Base-by-base conservation (phyloP, 352 stramenopile genomes). In the Aphanomyces astaci region DNA sequence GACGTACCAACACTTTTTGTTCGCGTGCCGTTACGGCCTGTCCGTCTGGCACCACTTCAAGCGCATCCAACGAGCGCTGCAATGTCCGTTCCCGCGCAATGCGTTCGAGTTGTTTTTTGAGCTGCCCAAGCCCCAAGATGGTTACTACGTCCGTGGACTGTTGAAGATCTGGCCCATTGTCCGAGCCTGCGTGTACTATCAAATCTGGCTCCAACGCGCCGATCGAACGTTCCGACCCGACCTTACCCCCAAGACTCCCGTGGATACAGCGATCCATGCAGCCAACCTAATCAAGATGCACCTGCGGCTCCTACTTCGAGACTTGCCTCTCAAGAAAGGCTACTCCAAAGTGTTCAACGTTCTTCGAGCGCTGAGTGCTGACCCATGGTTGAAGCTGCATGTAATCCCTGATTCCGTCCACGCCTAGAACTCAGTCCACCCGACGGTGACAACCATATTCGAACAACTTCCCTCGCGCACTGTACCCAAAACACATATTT, bases 81-180 rank as follows among this genome's bases (percentile, higher is more conserved):
- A 52, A 9, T 62, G 53, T 22, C 7, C 53, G 9, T 52, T 62
- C 7, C 53, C 53, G 13, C 7, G 9, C 33, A 62, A 62, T 45
- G 53, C 30, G 15, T 43, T 43, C 4, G 53, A 62, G 22, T 22
- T 62, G 33, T 4, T 62, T 22, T 62, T 62, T 22, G 53, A 62
- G 4, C 4, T 27, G 17, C 53, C 53, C 30, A 62, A 62, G 53
- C 53, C 53, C 53, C 24, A 4, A 4, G 9, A 62, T 31, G 53
- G 53, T 7, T 62, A 62, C 43, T 43, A 43, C 36, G 28, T 56
- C 28, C 7, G 49, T 28, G 49, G 49, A 28, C 15, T 15, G 5
- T 15, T 56, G 28, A 56, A 56, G 24, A 56, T 56, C 28, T 56
- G 49, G 49, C 49, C 49, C 24, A 15, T 56, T 15, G 49, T 56